Percentiles rank a stretch among this genome's conserved stretches.
Conservation (phyloP, 306 rosid species). For the Sechiopsis laciniata region DNA sequence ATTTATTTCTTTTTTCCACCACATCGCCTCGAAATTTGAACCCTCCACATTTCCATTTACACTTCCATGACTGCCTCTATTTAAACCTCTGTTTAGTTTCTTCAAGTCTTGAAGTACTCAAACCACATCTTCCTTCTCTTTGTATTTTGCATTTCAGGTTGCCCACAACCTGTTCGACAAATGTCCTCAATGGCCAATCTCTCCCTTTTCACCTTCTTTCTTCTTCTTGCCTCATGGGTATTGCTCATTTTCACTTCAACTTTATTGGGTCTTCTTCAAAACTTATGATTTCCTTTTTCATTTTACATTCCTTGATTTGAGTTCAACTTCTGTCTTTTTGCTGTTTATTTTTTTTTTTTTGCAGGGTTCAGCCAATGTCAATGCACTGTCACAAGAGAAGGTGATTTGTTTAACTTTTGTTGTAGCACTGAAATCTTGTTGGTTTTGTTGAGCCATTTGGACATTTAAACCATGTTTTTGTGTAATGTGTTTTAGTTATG, state of each 20-base stretch:
- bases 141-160: not conserved
- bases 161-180: conserved; percentile 15
- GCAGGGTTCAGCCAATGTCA: conserved; percentile 21
- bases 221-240: conserved; percentile 15
- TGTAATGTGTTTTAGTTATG: not conserved
- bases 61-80: conserved; percentile 5
- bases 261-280: not conserved
- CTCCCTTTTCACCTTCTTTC: not conserved
- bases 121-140: not conserved
- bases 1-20: not conserved
- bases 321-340: not conserved
- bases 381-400: conserved; percentile 6
- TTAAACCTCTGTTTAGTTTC: conserved; percentile 7
- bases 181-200: conserved; percentile 16
- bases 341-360: not conserved
- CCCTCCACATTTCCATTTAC: not conserved
- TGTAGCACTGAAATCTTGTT: not conserved
- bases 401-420: not conserved
- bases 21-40: conserved; percentile 10
- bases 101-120: not conserved
- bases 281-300: not conserved
- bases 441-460: not conserved
- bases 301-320: not conserved
- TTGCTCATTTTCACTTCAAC: not conserved
- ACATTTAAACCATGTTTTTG: not conserved